Conservation (phyloP, 2,329 filamentous ascomycete genomes). For the Diplodia sapinea region DNA sequence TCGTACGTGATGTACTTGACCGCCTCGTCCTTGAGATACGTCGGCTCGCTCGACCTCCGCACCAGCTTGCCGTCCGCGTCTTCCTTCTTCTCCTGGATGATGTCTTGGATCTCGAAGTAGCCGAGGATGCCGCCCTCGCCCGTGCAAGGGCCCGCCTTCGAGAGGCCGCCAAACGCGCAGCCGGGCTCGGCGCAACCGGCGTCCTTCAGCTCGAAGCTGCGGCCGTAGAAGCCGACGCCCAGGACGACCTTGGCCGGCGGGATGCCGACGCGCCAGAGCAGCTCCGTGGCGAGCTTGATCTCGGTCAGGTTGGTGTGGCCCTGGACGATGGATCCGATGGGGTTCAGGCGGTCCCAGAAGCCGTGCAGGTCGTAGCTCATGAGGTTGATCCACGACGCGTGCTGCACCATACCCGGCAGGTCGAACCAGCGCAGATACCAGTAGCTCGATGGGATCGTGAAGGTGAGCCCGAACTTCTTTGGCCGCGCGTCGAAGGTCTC, state of each 20-base stretch:
- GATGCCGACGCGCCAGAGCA: conserved; percentile 56
- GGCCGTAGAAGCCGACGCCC: conserved; percentile 53
- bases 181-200: conserved; percentile 36
- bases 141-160: conserved; percentile 41
- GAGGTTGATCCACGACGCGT: conserved; percentile 53
- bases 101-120: conserved; percentile 46
- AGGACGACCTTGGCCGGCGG: conserved; percentile 51
- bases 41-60: conserved; percentile 32
- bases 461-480: conserved; percentile 35
- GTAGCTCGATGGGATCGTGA: conserved; percentile 40
- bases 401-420: conserved; percentile 35
- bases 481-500: conserved; percentile 32
- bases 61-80: background rate
- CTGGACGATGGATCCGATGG: conserved; percentile 44
- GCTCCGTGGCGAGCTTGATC: conserved; percentile 50
- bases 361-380: conserved; percentile 55
- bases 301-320: conserved; percentile 58
- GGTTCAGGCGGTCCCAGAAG: conserved; percentile 45
- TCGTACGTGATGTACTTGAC: conserved; percentile 46
- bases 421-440: conserved; percentile 41
- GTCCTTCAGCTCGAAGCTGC: conserved; percentile 39
- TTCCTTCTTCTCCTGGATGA: conserved; percentile 36
- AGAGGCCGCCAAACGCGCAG: conserved; percentile 36
- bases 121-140: conserved; percentile 43
- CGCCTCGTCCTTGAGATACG: conserved; percentile 40